Conservation (phyloP, 2,329 filamentous ascomycete genomes). For the Aspergillus persii region DNA sequence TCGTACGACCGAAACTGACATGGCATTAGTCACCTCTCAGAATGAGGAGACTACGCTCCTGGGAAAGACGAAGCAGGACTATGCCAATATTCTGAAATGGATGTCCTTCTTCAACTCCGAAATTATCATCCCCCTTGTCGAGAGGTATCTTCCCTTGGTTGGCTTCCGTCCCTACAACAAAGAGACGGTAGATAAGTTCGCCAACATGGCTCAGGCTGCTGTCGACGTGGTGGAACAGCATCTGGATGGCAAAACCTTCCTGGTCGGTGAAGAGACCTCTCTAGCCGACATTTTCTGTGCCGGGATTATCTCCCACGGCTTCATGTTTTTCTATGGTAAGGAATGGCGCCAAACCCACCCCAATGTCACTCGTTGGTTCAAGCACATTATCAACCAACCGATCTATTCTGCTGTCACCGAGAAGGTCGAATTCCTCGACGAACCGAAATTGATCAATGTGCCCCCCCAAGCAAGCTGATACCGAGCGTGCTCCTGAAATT, state of each 20-base stretch:
- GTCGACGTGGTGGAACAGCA: conserved; percentile 4
- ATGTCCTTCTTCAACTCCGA: conserved; percentile 12
- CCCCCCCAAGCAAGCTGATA: neutral
- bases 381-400: conserved; percentile 1
- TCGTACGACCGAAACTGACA: neutral
- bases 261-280: conserved; percentile 3
- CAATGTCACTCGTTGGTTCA: conserved; percentile 7
- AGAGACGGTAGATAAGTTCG: neutral
- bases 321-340: conserved; percentile 5
- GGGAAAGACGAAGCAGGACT: conserved; percentile 7
- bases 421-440: conserved; percentile 1
- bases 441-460: conserved; percentile 1
- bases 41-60: conserved; percentile 10
- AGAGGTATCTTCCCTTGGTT: neutral
- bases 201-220: conserved; percentile 1
- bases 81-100: conserved; percentile 10
- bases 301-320: conserved; percentile 2
- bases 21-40: conserved; percentile 7
- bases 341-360: conserved; percentile 1
- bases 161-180: conserved; percentile 3
- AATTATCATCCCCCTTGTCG: conserved; percentile 2
- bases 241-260: neutral
- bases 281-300: conserved; percentile 7
- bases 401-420: conserved; percentile 2
- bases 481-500: neutral